phyloP scores from a whole-genome alignment of 2,329 filamentous ascomycete species.

The Anthostomella pinea region DNA sequence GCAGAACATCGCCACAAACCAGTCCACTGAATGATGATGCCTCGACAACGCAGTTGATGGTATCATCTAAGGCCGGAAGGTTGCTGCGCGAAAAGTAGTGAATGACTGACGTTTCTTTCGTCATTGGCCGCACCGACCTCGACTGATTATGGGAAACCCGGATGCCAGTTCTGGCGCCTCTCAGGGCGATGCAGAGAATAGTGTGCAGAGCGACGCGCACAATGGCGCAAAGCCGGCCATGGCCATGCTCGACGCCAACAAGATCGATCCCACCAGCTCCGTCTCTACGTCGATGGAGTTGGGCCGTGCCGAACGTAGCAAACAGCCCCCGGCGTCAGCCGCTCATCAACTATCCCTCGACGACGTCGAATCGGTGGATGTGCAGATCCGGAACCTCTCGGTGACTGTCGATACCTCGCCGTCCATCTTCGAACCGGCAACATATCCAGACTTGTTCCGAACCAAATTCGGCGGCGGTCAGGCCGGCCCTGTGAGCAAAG shows the following conservation, averaged over 20 bases:
- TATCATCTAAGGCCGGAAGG: no score
- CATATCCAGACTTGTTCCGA: slow-evolving; percentile 41
- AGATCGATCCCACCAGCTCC: slow-evolving; percentile 14
- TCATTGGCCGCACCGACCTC: no score
- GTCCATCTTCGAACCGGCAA: slow-evolving; percentile 47
- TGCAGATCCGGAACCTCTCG: slow-evolving; percentile 44
- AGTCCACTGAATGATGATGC: no score
- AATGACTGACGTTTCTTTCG: no score
- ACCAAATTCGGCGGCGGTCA: no score
- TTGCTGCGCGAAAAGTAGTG: no score
- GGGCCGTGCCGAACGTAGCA: slow-evolving; percentile 6
- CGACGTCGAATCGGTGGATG: slow-evolving; percentile 45
- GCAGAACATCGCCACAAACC: no score
- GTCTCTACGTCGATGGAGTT: slow-evolving; percentile 18
- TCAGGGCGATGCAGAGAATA: slow-evolving; percentile 1
- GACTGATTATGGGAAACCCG: no score
- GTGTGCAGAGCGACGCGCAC: slow-evolving; percentile 3
- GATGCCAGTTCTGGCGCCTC: no score
- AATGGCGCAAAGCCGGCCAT: slow-evolving; percentile 3
- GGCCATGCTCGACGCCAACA: slow-evolving; percentile 8
- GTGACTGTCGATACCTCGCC: slow-evolving; percentile 59
- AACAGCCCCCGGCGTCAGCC: slow-evolving; percentile 9
- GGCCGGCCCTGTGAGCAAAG: no score
- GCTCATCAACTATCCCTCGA: slow-evolving; percentile 22
- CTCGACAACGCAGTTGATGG: no score